Conservation (phyloP, 2,329 filamentous ascomycete species). For the Cercospora berteroae region DNA sequence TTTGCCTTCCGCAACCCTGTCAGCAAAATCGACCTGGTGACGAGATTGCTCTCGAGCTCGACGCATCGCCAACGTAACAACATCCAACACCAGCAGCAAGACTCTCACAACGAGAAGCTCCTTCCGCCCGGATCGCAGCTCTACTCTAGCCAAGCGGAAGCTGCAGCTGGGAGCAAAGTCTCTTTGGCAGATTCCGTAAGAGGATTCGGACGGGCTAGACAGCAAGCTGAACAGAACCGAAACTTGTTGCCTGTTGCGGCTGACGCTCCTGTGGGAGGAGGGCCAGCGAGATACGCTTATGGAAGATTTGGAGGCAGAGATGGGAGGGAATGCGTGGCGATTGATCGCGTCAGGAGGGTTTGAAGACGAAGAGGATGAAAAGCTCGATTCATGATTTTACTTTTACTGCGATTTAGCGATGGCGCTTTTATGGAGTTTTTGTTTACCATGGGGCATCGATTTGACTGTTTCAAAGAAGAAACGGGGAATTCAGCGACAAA, state of each 20-base stretch:
- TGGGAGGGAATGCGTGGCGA: slow-evolving; percentile 58
- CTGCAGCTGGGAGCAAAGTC: slow-evolving; percentile 29
- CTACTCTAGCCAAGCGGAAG: slow-evolving; percentile 7
- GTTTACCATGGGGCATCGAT: neutral
- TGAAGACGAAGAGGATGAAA: neutral
- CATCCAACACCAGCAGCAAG: slow-evolving; percentile 28
- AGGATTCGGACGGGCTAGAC: slow-evolving; percentile 35
- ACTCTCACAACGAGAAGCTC: neutral
- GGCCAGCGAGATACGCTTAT: slow-evolving; percentile 52
- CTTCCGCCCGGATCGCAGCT: slow-evolving; percentile 8
- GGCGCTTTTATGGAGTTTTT: neutral
- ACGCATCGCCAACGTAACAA: slow-evolving; percentile 47
- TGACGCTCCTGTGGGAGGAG: slow-evolving; percentile 1
- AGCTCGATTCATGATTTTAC: neutral
- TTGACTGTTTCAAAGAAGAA: neutral
- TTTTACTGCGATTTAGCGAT: neutral
- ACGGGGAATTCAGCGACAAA: neutral
- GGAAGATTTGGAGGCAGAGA: slow-evolving; percentile 58
- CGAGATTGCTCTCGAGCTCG: slow-evolving; percentile 60
- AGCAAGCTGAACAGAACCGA: neutral
- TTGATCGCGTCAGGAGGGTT: slow-evolving; percentile 51
- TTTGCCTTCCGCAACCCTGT: slow-evolving; percentile 67
- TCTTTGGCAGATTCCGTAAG: slow-evolving; percentile 36
- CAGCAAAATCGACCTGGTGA: slow-evolving; percentile 67
- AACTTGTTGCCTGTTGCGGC: neutral